phyloP scores from a whole-genome alignment of 2,329 filamentous ascomycete species.

The Phaeosphaeria sp. region DNA sequence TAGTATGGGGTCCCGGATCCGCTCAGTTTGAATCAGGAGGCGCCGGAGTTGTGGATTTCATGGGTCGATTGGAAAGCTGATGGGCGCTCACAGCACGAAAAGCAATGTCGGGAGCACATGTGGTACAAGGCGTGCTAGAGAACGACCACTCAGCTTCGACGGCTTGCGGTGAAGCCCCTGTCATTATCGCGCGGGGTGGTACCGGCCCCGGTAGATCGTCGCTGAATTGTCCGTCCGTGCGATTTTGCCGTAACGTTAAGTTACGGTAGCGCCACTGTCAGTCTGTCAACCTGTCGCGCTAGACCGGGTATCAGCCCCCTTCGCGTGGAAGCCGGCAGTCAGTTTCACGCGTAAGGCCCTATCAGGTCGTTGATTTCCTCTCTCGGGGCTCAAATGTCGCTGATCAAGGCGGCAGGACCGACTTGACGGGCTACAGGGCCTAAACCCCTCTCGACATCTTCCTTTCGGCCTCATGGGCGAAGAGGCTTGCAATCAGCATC shows the following conservation, averaged over 20 bases:
- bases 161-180: background rate
- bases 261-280: background rate
- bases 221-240: background rate
- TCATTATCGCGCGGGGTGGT: constrained; percentile 1
- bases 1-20: background rate
- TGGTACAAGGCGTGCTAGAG: too few species aligned
- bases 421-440: background rate
- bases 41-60: too few species aligned
- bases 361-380: background rate
- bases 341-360: background rate
- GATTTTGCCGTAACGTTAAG: background rate
- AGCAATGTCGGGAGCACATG: background rate
- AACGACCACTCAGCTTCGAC: background rate
- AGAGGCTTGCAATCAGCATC: background rate
- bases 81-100: background rate
- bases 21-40: background rate
- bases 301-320: background rate
- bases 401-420: background rate
- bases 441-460: background rate
- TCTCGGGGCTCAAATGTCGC: background rate
- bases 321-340: background rate
- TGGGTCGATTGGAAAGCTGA: background rate
- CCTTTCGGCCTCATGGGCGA: background rate
- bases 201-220: background rate
- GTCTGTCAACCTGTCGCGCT: background rate